Evolutionary conservation across 495 filamentous ascomycete species (phyloP).

Genomic region (Clohesyomyces aquaticus): DNA sequence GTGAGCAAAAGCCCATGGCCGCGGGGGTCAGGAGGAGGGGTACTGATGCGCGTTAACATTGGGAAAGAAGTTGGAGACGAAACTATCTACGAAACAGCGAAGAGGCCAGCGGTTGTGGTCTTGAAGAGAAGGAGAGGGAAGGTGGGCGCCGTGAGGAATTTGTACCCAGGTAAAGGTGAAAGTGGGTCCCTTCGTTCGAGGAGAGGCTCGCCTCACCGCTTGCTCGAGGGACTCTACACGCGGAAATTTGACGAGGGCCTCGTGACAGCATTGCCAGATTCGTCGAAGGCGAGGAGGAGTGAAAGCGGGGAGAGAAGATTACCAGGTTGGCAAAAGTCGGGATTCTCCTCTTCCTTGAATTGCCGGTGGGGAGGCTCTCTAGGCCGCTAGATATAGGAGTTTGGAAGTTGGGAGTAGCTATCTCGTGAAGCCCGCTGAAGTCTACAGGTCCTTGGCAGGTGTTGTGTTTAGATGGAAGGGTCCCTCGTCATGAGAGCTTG

Average conservation of each 20-base stretch:
- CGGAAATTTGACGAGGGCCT: background rate
- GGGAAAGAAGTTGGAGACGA: background rate
- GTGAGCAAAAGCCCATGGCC: background rate
- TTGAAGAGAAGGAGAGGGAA: background rate
- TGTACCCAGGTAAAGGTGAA: slow-evolving; percentile 15
- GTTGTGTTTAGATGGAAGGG: too few relatives aligned
- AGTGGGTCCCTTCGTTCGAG: background rate
- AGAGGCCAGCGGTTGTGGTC: background rate
- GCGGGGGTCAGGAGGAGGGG: too few relatives aligned
- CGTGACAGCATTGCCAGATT: background rate
- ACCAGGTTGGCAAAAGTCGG: too few relatives aligned
- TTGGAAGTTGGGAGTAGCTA: too few relatives aligned
- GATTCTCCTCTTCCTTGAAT: too few relatives aligned
- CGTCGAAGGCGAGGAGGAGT: background rate
- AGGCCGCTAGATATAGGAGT: too few relatives aligned
- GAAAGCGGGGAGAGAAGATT: too few relatives aligned
- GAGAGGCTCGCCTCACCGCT: background rate
- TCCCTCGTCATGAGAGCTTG: too few relatives aligned
- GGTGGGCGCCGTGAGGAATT: background rate
- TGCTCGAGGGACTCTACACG: background rate
- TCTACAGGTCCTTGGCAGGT: too few relatives aligned
- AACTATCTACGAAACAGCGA: background rate
- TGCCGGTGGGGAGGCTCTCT: too few relatives aligned
- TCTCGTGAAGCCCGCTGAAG: too few relatives aligned
- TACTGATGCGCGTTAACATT: background rate